Evolutionary conservation across 441 rosid genomes (phyloP), one percentile per base, ranked within the genome.

Genomic region (Euphorbia corollata): DNA sequence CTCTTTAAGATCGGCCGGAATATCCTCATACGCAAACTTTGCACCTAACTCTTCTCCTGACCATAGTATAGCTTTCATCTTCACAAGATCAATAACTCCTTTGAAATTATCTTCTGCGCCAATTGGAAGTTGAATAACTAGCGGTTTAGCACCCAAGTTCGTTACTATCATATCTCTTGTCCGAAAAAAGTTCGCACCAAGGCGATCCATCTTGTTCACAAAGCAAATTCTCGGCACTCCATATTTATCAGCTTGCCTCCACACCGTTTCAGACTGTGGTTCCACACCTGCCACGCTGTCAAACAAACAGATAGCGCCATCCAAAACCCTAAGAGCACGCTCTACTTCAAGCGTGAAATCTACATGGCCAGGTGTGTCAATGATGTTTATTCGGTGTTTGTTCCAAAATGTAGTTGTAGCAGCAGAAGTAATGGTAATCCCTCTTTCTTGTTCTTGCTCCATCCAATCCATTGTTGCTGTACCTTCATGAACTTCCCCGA

Each of bases 391-490:
- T 18, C 96, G 78, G 56, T 90, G 97, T 10, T 90, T 82, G 74
- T 90, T 77, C 97, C 98, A 90, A 68, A 84, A 90, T 13, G 98
- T 80, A 30, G 98, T 90, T 24, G 98, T 93, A 53, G 97, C 98
- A 27, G 97, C 98, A 11, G 98, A 90, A 22, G 98, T 93, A 32
- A 93, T 90, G 38, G 98, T 93, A 72, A 93, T 90, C 68, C 98
- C 98, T 83, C 98, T 86, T 74, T 93, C 98, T 70, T 93, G 98
- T 71, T 93, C 97, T 82, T 93, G 98, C 71, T 93, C 97, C 97
- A 93, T 93, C 97, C 98, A 93, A 71, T 93, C 98, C 98, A 93
- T 93, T 34, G 98, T 93, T 51, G 98, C 97, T 6, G 98, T 93
- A 60, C 95, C 97, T 75, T 93, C 98, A 6, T 93, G 97, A 3